Evolutionary conservation across 192 early-diverging fungal genomes (phyloP), one percentile per base, ranked within the genome.

Genomic region (Backusella parvicylindrica): DNA sequence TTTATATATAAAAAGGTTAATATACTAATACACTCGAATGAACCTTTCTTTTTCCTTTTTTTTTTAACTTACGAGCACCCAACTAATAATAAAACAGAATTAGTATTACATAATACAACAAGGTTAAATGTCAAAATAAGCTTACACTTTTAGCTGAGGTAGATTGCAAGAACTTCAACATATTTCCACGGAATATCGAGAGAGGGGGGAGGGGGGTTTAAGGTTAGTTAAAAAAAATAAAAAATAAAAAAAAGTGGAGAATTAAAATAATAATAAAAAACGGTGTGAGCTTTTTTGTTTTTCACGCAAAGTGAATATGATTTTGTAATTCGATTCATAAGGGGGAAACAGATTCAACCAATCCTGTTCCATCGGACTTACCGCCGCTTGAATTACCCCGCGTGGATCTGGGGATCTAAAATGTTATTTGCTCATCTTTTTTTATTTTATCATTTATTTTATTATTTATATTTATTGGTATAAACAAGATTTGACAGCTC

Each of bases 1-100:
- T 73, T 49, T 85, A 90, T 77, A 11, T 47, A 12, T 16, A 53
- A 7, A 47, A 47, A 47, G 6, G 69, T 56, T 6, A 74, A 74
- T 28, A 66, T 9, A 66, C 16, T 15, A n/a, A n/a, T n/a, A n/a
- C n/a, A n/a, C 6, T 47, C 6, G 16, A 71, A 50, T 31, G 26
- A 33, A 0, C 31, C 9, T 12, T 8, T 16, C 26, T 40, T 26
- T 40, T 41, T 50, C 7, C 8, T 37, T 37, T 47, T 32, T 23
- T 49, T 23, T 50, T 32, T 32, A 28, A 71, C 76, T 77, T 73
- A 77, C 76, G 63, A n/a, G 65, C 76, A 73, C 76, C 50, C 64
- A 31, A 38, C 76, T 77, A 77, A 56, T 6, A 68, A 31, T 31
- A n/a, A 37, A 41, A 23, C 12, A 33, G 6, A 53, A 28, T 60